These are phyloP conservation scores for Iberis amara DNA, from an alignment of 441 rosid genomes.

Conservation along the genomic window DNA sequence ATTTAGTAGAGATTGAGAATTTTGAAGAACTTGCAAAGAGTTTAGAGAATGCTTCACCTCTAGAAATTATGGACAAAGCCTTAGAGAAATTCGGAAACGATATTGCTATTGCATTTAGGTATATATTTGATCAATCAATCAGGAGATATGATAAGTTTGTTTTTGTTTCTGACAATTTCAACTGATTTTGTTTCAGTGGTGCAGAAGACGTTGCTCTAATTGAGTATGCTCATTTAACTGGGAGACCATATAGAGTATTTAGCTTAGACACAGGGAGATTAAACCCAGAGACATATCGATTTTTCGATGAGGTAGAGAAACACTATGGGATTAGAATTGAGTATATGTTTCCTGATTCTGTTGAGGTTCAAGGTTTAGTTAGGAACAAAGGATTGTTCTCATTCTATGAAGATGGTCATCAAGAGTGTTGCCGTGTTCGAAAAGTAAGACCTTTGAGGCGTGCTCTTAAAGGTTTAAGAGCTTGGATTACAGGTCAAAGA, in stretches of 20 bases:
- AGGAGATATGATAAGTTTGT: no score
- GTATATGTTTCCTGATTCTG: conserved; percentile 95
- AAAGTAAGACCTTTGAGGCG: conserved; percentile 89
- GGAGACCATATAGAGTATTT: conserved; percentile 82
- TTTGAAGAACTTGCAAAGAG: conserved; percentile 49
- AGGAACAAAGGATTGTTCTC: conserved; percentile 90
- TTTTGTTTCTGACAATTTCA: no score
- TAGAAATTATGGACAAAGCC: conserved; percentile 76
- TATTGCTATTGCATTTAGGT: conserved; percentile 95
- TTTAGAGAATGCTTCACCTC: conserved; percentile 68
- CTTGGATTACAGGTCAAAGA: conserved; percentile 97
- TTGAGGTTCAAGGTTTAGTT: conserved; percentile 85
- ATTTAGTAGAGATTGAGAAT: conserved; percentile 46
- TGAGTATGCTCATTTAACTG: conserved; percentile 81
- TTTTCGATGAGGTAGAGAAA: conserved; percentile 70
- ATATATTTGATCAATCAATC: not conserved
- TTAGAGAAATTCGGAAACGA: conserved; percentile 71
- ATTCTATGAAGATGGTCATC: conserved; percentile 94
- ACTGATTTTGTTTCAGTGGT: conserved; percentile 44
- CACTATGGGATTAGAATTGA: conserved; percentile 74
- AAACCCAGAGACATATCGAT: conserved; percentile 76
- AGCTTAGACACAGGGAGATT: conserved; percentile 92
- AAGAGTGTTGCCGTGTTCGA: conserved; percentile 94
- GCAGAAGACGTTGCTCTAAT: conserved; percentile 91
- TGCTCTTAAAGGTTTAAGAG: conserved; percentile 80